These are phyloP conservation scores for Trichophyton rubrum DNA, from an alignment of 2,329 filamentous ascomycete species.

Conservation along the genomic window DNA sequence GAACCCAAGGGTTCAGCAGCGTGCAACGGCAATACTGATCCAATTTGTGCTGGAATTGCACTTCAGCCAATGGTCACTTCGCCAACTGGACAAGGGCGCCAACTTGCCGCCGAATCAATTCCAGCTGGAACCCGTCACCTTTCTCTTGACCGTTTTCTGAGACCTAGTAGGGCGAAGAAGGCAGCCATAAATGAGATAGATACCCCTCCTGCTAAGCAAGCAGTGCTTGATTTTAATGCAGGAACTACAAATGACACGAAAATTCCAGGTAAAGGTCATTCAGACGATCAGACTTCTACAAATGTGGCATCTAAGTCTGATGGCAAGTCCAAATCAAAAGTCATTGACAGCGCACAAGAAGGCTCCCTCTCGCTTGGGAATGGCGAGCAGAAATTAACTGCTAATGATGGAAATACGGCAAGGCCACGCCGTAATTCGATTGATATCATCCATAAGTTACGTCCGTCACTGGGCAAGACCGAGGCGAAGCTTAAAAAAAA, in stretches of 20 bases:
- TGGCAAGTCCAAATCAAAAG: background rate
- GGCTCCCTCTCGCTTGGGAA: background rate
- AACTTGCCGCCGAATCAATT: background rate
- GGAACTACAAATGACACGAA: no score
- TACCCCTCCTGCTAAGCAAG: background rate
- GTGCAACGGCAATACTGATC: background rate
- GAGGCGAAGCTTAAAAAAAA: constrained; percentile 4
- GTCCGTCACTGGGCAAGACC: background rate
- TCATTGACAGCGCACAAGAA: background rate
- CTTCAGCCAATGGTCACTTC: background rate
- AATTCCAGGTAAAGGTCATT: background rate
- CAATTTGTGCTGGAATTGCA: background rate
- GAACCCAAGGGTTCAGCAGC: background rate
- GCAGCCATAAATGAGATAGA: background rate
- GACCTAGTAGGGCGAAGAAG: constrained; percentile 7
- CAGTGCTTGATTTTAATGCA: background rate
- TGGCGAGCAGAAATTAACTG: background rate
- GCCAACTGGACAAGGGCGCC: background rate
- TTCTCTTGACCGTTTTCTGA: constrained; percentile 8
- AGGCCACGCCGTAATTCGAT: constrained; percentile 7
- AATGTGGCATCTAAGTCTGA: background rate
- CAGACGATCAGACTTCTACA: background rate
- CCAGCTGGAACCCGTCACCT: background rate
- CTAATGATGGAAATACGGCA: background rate
- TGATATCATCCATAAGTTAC: constrained; percentile 10